A percentile compares a stretch with the other conserved stretches of the same genome.
Conservation (phyloP, 441 rosid genomes). For the Mallotus repandus region DNA sequence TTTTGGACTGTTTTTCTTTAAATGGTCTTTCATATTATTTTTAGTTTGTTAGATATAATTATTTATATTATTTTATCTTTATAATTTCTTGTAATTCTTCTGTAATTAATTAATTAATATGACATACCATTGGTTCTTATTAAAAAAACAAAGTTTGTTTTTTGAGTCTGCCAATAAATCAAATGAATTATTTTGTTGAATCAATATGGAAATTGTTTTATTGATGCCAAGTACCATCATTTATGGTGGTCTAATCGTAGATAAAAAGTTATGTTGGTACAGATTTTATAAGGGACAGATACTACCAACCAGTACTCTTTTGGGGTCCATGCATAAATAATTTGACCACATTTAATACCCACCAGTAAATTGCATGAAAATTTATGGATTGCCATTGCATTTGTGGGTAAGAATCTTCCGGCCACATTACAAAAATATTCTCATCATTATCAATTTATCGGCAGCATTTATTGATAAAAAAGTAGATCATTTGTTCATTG, state of each 20-base stretch:
- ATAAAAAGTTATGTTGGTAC: not conserved
- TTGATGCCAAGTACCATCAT: too few species aligned
- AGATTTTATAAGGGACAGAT: too few species aligned
- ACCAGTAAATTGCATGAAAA: not conserved
- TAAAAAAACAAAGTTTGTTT: too few species aligned
- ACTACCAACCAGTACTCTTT: too few species aligned
- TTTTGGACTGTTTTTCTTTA: too few species aligned
- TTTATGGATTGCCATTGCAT: not conserved
- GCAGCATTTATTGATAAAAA: not conserved
- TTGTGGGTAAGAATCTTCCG: slow-evolving; percentile 1
- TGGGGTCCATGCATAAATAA: slow-evolving; percentile 9
- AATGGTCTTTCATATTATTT: too few species aligned
- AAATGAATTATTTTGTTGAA: too few species aligned
- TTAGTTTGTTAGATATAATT: too few species aligned
- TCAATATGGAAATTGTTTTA: not conserved
- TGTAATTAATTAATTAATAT: too few species aligned
- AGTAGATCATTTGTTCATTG: not conserved
- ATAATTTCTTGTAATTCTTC: too few species aligned
- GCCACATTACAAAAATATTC: not conserved
- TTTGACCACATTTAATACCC: not conserved
- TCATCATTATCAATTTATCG: not conserved
- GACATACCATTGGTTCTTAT: too few species aligned
- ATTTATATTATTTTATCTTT: too few species aligned
- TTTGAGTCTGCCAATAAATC: slow-evolving; percentile 17
- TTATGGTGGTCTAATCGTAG: not conserved